Percentiles rank a stretch among this genome's conserved stretches.
Conservation (phyloP, 2,329 filamentous ascomycete genomes). For the Ophiostoma australiae region DNA sequence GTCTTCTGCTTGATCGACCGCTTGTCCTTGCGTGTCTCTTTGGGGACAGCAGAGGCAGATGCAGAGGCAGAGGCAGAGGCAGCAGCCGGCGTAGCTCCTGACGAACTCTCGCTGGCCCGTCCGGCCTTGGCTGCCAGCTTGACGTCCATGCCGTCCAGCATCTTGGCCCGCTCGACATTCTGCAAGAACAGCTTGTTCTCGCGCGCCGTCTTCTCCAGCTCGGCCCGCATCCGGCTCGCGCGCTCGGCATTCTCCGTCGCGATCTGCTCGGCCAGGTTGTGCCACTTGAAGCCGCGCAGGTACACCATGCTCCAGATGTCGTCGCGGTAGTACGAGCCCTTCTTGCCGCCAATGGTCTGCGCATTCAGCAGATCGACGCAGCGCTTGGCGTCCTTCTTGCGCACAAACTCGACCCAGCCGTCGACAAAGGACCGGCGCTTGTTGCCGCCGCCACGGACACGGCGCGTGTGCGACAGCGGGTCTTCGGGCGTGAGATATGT, state of each 20-base stretch:
- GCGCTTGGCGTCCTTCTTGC: conserved; percentile 72
- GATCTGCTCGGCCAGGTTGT: conserved; percentile 68
- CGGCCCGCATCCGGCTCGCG: conserved; percentile 67
- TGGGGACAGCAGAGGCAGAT: conserved; percentile 24
- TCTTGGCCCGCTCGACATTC: conserved; percentile 75
- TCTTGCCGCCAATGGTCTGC: conserved; percentile 74
- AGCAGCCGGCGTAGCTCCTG: conserved; percentile 30
- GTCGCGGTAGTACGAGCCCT: conserved; percentile 76
- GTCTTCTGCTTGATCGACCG: conserved; percentile 63
- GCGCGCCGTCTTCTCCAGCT: conserved; percentile 67
- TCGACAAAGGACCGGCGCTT: conserved; percentile 78
- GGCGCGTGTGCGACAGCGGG: conserved; percentile 57
- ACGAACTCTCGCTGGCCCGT: conserved; percentile 27
- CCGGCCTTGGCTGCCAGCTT: conserved; percentile 49
- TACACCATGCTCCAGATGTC: conserved; percentile 84
- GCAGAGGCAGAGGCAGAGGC: conserved; percentile 18
- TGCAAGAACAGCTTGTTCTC: conserved; percentile 78
- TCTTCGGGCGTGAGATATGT: conserved; percentile 78
- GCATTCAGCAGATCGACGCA: conserved; percentile 72
- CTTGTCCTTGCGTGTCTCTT: conserved; percentile 12
- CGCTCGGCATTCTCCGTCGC: conserved; percentile 76
- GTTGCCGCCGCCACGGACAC: conserved; percentile 70
- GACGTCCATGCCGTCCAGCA: conserved; percentile 66
- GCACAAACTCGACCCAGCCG: conserved; percentile 79
- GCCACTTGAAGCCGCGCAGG: conserved; percentile 79